Conservation (phyloP, 2,329 filamentous ascomycete genomes). For the Arthrobotrys megalospora region DNA sequence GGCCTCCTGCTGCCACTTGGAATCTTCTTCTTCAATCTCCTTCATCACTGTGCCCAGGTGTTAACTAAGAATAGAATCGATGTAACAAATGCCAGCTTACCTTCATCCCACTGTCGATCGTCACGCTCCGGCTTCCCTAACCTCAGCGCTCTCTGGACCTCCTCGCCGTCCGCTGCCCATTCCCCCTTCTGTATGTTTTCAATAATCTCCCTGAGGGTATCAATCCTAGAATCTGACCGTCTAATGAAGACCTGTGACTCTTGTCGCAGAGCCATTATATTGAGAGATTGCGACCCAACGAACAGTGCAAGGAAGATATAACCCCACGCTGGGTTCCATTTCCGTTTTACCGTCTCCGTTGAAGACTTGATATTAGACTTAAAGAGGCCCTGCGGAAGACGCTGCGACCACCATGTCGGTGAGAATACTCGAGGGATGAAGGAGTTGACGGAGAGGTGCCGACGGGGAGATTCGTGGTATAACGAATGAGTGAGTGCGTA, state of each 20-base stretch:
- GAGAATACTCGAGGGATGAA: constrained; percentile 55
- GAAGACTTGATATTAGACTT: constrained; percentile 10
- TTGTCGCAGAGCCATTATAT: constrained; percentile 85
- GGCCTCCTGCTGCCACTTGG: constrained; percentile 68
- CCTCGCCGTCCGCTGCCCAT: constrained; percentile 72
- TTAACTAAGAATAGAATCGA: constrained; percentile 26
- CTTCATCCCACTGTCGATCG: constrained; percentile 84
- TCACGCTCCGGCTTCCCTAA: constrained; percentile 83
- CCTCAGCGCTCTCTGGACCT: constrained; percentile 86
- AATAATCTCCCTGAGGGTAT: constrained; percentile 81
- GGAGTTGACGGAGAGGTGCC: constrained; percentile 54
- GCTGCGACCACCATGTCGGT: constrained; percentile 53
- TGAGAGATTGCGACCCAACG: constrained; percentile 95
- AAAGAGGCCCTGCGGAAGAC: constrained; percentile 52
- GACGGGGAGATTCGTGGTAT: constrained; percentile 34
- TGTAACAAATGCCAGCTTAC: constrained; percentile 69
- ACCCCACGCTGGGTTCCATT: constrained; percentile 56
- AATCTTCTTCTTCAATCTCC: constrained; percentile 77
- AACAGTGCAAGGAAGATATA: constrained; percentile 77
- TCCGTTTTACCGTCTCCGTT: constrained; percentile 12
- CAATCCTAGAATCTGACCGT: constrained; percentile 83
- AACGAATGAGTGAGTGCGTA: constrained; percentile 29
- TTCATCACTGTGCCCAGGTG: constrained; percentile 72
- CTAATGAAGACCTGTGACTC: constrained; percentile 81
- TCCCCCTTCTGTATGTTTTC: constrained; percentile 79